These are phyloP conservation scores for Fomitopsis pulvina DNA, from an alignment of 768 basidiomycete species.

Conservation along the genomic window DNA sequence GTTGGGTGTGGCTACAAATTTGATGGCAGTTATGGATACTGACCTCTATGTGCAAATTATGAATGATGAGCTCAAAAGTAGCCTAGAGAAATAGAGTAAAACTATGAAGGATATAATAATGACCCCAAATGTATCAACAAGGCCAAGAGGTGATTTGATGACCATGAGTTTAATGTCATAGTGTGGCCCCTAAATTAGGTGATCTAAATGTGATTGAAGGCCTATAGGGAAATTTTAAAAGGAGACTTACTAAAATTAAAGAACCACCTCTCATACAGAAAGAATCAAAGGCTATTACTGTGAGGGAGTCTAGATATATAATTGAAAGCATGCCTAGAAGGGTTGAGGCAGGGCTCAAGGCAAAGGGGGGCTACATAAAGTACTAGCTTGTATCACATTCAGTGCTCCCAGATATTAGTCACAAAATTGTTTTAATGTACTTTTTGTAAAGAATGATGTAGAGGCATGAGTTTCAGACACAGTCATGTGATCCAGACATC, in stretches of 20 bases:
- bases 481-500: too few relatives aligned
- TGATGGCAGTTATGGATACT: constrained; percentile 10
- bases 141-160: background rate
- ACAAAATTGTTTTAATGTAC: too few relatives aligned
- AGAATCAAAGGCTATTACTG: constrained; percentile 9
- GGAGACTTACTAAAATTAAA: constrained; percentile 2
- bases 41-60: constrained; percentile 3
- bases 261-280: constrained; percentile 6
- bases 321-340: constrained; percentile 17
- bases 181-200: background rate
- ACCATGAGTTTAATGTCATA: background rate
- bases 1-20: constrained; percentile 9
- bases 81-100: background rate
- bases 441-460: too few relatives aligned
- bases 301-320: constrained; percentile 9
- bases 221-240: constrained; percentile 10
- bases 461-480: too few relatives aligned
- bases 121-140: constrained; percentile 4
- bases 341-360: constrained; percentile 9
- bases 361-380: too few relatives aligned
- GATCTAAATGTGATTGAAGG: constrained; percentile 15
- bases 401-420: too few relatives aligned
- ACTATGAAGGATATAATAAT: background rate
- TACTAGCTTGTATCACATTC: too few relatives aligned
- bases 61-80: background rate